Base-by-base conservation (phyloP, 2,329 filamentous ascomycete genomes). In the Xylariales sp. region DNA sequence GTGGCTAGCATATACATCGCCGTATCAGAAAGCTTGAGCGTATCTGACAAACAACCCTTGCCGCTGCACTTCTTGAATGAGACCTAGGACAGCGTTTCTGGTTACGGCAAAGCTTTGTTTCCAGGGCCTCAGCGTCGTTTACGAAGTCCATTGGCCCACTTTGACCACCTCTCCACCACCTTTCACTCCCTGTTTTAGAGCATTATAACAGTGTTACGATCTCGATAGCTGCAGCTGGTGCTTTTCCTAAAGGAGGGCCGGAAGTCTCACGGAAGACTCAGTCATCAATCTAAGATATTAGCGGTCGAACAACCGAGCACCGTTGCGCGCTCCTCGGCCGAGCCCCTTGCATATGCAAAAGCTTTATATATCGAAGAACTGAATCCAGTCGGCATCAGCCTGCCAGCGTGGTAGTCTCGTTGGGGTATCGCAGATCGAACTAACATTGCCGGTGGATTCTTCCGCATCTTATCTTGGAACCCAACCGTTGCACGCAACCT, bases 401-500 rank as follows among this genome's bases (percentile, higher is more conserved):
- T 63, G 30, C 53, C 30, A 50, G 39, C 53, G 43, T 69, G 56
- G 57, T 54, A 59, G 46, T 48, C 36, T 18, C 10, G 8, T 36
- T 62, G 28, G 48, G 39, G 52, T 74, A 67, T 71, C 72, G 67
- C 75, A 78, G 71, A 75, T 77, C 68, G 80, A 77, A 63, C 73
- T 73, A 69, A 73, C 77, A 63, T 41, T 73, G 72, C 70, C 74
- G 67, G 72, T 75, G 71, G 66, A 75, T 71, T 74, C 73, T 64
- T 71, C 70, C 71, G 49, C 74, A 70, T 73, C 75, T 72, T 72
- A 70, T 73, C 61, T 71, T 74, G 68, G 68, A 73, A 61, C 67
- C 73, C 61, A 64, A 75, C 70, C 73, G 69, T 72, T 77, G 71
- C 72, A 81, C 81, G 78, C 80, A 79, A 76, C 77, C 79, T 68